Conservation (phyloP, 2,329 filamentous ascomycete species). For the Penicillium thymicola region DNA sequence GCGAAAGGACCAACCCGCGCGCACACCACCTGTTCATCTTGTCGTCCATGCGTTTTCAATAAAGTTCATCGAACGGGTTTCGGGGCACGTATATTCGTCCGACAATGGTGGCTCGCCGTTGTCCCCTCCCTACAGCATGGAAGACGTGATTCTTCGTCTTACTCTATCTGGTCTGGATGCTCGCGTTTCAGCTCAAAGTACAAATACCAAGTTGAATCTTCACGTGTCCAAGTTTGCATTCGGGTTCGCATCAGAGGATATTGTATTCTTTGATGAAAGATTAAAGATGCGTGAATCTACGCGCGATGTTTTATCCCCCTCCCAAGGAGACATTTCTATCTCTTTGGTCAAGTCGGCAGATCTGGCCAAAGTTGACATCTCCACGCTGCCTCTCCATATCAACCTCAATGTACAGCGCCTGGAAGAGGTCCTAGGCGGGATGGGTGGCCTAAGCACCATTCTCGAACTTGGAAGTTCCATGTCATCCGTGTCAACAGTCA, state of each 20-base stretch:
- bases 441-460: slow-evolving; percentile 88
- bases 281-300: slow-evolving; percentile 47
- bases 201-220: slow-evolving; percentile 28
- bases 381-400: slow-evolving; percentile 73
- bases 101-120: slow-evolving; percentile 10
- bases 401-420: slow-evolving; percentile 74
- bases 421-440: slow-evolving; percentile 82
- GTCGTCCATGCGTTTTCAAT: slow-evolving; percentile 31
- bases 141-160: slow-evolving; percentile 35
- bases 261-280: slow-evolving; percentile 52
- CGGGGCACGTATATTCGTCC: slow-evolving; percentile 27
- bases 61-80: slow-evolving; percentile 39
- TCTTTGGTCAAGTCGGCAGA: slow-evolving; percentile 33
- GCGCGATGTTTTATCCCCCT: slow-evolving; percentile 39
- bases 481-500: slow-evolving; percentile 63
- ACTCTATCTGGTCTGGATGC: slow-evolving; percentile 26
- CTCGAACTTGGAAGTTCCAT: slow-evolving; percentile 85
- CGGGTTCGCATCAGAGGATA: slow-evolving; percentile 48
- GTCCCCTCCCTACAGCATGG: slow-evolving; percentile 22
- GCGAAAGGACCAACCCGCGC: slow-evolving; percentile 6
- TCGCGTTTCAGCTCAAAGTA: slow-evolving; percentile 20
- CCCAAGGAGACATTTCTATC: slow-evolving; percentile 40
- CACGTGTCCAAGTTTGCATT: slow-evolving; percentile 45
- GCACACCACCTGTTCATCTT: slow-evolving; percentile 23
- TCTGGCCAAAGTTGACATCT: slow-evolving; percentile 54